Conservation (phyloP, 2,329 filamentous ascomycete species). For the Fusarium dlaminii region DNA sequence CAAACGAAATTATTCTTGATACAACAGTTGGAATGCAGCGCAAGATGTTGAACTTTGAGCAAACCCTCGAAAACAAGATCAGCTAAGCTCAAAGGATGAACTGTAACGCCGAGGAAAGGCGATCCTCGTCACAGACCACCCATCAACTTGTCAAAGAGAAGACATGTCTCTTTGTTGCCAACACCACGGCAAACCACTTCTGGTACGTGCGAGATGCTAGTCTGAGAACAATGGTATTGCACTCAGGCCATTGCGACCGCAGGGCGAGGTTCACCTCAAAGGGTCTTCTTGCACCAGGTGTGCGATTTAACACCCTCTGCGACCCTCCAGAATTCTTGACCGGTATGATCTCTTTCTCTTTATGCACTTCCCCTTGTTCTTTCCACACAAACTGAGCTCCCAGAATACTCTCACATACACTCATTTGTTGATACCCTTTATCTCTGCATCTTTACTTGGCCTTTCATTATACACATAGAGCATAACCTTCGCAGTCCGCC, state of each 20-base stretch:
- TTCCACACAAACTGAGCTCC: not conserved
- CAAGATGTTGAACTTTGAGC: not conserved
- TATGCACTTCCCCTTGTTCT: not conserved
- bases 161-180: conserved; percentile 19
- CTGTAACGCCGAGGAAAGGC: conserved; percentile 1
- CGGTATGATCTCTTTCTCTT: conserved; percentile 6
- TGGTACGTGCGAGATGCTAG: not conserved
- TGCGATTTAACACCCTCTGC: conserved; percentile 20
- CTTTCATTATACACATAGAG: conserved; percentile 5
- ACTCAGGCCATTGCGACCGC: not conserved
- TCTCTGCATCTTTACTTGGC: not conserved
- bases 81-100: conserved; percentile 1
- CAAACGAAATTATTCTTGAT: not conserved
- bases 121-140: conserved; percentile 18
- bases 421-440: not conserved
- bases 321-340: not conserved
- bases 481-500: not conserved
- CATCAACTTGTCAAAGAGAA: conserved; percentile 10
- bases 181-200: not conserved
- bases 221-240: conserved; percentile 27
- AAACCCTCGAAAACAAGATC: not conserved
- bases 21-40: not conserved
- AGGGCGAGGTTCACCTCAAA: not conserved
- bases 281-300: not conserved
- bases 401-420: not conserved